Base-by-base conservation (phyloP, 768 basidiomycete species). In the Krasilnikovozyma curviuscula region DNA sequence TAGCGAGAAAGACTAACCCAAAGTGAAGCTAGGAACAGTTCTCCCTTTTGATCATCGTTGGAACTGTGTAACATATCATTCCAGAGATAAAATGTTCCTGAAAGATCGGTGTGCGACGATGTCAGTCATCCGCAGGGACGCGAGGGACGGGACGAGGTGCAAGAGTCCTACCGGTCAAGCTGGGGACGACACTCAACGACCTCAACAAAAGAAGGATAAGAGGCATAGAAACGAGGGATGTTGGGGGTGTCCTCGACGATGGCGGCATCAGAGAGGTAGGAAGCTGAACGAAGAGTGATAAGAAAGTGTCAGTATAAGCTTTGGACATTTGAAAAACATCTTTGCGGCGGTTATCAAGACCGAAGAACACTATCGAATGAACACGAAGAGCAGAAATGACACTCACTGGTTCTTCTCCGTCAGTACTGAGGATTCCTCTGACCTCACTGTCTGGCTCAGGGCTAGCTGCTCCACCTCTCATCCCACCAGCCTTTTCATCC, bases 371-470 rank as follows among this genome's bases (percentile, higher is more conserved):
- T 21, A 19, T n/a, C 18, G 35, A 37, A 23, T 5, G 23, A 12
- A 37, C 29, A 10, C 9, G 10, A 1, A 10, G n/a, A 6, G 13
- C 7, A 19, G n/a, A 8, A 21, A 12, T 14, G n/a, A 43, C 49
- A n/a, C n/a, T 33, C 7, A 50, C 49, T 0, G 49, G 49, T 24
- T 50, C 49, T 13, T 50, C 49, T 14, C 49, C 49, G 19, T 50
- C 49, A 7, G 49, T 50, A 32, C 43, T 45, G 3, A 50, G 28
- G 3, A 50, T n/a, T n/a, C n/a, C n/a, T n/a, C n/a, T n/a, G n/a
- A n/a, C n/a, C n/a, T n/a, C n/a, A n/a, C n/a, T n/a, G n/a, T n/a
- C n/a, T n/a, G n/a, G n/a, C n/a, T n/a, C n/a, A n/a, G n/a, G n/a
- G n/a, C n/a, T n/a, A n/a, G n/a, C n/a, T n/a, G n/a, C n/a, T n/a